A percentile compares a stretch with the other conserved stretches of the same genome.
These are phyloP conservation scores for Penicillium cataractarum DNA, from an alignment of 495 filamentous ascomycete species.

Conservation along the genomic window DNA sequence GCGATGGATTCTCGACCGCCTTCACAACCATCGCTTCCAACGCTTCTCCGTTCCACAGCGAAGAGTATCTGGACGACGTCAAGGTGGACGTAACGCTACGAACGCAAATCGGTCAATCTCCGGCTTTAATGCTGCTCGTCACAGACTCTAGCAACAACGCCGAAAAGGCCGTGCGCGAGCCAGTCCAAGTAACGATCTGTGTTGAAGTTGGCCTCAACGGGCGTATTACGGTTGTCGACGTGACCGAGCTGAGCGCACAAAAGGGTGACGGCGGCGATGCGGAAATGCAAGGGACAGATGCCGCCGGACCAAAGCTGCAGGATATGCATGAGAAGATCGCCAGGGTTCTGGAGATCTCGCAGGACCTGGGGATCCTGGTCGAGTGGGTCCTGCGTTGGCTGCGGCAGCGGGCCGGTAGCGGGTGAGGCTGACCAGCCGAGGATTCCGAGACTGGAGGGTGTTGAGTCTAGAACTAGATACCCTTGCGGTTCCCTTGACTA, in stretches of 20 bases:
- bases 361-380: slow-evolving; percentile 62
- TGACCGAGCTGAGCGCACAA: slow-evolving; percentile 34
- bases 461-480: not conserved
- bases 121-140: slow-evolving; percentile 48
- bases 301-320: slow-evolving; percentile 32
- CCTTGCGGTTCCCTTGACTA: not conserved
- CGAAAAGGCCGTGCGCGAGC: slow-evolving; percentile 1
- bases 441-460: slow-evolving; percentile 11
- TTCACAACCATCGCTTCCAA: slow-evolving; percentile 4
- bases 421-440: slow-evolving; percentile 22
- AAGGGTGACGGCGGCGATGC: slow-evolving; percentile 17
- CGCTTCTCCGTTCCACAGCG: not conserved
- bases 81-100: slow-evolving; percentile 51
- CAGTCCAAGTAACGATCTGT: slow-evolving; percentile 38
- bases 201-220: slow-evolving; percentile 68
- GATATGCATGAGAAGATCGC: slow-evolving; percentile 45
- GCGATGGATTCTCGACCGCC: slow-evolving; percentile 5
- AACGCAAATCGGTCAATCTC: slow-evolving; percentile 48
- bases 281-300: slow-evolving; percentile 30
- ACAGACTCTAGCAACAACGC: slow-evolving; percentile 27
- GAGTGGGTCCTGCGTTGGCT: slow-evolving; percentile 53
- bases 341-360: slow-evolving; percentile 46
- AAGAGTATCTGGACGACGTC: slow-evolving; percentile 29
- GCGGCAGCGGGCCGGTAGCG: slow-evolving; percentile 32
- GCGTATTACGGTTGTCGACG: slow-evolving; percentile 50